phyloP scores from a whole-genome alignment of 2,329 filamentous ascomycete species.

The Emericellopsis cladophorae region DNA sequence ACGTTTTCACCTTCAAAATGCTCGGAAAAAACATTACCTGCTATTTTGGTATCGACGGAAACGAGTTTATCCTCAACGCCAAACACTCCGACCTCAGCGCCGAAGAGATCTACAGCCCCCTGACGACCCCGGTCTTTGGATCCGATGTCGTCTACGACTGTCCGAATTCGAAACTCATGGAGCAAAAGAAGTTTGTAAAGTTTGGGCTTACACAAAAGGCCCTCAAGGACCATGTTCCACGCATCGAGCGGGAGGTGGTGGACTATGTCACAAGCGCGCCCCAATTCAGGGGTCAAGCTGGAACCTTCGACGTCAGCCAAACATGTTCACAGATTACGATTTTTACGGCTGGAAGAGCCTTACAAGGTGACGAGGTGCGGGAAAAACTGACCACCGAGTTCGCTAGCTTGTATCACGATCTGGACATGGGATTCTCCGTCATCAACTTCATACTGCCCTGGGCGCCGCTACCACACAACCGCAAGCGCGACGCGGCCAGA shows the following conservation, averaged over 20 bases:
- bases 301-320: constrained; percentile 49
- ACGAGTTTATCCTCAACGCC: constrained; percentile 44
- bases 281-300: constrained; percentile 44
- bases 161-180: constrained; percentile 74
- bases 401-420: constrained; percentile 65
- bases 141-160: constrained; percentile 75
- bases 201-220: constrained; percentile 54
- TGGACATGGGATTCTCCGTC: constrained; percentile 62
- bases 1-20: constrained; percentile 41
- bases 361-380: constrained; percentile 68
- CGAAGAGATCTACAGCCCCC: constrained; percentile 38
- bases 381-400: constrained; percentile 58
- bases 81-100: constrained; percentile 38
- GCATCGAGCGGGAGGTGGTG: constrained; percentile 58
- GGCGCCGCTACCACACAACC: constrained; percentile 66
- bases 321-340: constrained; percentile 68
- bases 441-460: constrained; percentile 77
- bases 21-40: constrained; percentile 37
- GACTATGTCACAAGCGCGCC: constrained; percentile 47
- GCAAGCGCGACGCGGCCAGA: constrained; percentile 57
- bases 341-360: constrained; percentile 64
- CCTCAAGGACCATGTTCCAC: constrained; percentile 51
- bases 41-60: constrained; percentile 35
- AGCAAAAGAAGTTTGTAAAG: constrained; percentile 78
- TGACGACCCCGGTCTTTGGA: constrained; percentile 52